These are phyloP conservation scores for Neostapfia colusana DNA, from an alignment of 176 grass and related monocot genomes.

Conservation along the genomic window DNA sequence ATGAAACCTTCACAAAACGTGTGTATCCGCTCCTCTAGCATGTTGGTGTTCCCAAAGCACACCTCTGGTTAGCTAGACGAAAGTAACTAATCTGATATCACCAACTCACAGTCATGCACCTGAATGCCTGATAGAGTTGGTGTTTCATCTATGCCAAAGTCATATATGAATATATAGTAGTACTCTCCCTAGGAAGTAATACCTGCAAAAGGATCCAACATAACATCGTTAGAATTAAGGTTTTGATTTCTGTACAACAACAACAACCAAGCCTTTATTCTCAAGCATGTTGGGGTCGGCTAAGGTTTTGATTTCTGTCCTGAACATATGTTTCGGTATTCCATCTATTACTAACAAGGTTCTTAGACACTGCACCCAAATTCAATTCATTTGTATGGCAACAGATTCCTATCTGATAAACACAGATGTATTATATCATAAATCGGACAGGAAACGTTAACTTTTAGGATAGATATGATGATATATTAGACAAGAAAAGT, in stretches of 20 bases:
- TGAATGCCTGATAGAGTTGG: constrained; percentile 58
- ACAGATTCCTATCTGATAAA: not conserved
- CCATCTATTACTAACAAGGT: not conserved
- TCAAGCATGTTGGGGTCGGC: too few relatives aligned
- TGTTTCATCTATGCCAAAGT: constrained; percentile 61
- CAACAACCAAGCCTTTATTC: too few relatives aligned
- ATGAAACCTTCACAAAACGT: constrained; percentile 62
- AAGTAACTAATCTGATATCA: constrained; percentile 67
- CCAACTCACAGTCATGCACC: constrained; percentile 61
- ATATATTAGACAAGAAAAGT: not conserved
- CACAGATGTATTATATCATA: not conserved
- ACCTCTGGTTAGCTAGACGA: constrained; percentile 67
- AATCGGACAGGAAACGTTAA: not conserved
- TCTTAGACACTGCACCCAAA: not conserved
- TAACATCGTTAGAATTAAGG: constrained; percentile 35
- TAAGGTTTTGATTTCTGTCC: constrained; percentile 3
- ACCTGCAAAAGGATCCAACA: constrained; percentile 45
- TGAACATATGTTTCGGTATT: not conserved
- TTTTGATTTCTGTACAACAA: not conserved
- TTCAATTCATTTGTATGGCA: not conserved
- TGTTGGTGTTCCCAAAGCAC: constrained; percentile 55
- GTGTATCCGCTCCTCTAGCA: constrained; percentile 56
- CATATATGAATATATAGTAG: constrained; percentile 59
- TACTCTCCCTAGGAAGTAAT: constrained; percentile 64
- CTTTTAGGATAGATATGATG: not conserved